Conservation (phyloP, 768 basidiomycete genomes). For the Lentinus brumalis region DNA sequence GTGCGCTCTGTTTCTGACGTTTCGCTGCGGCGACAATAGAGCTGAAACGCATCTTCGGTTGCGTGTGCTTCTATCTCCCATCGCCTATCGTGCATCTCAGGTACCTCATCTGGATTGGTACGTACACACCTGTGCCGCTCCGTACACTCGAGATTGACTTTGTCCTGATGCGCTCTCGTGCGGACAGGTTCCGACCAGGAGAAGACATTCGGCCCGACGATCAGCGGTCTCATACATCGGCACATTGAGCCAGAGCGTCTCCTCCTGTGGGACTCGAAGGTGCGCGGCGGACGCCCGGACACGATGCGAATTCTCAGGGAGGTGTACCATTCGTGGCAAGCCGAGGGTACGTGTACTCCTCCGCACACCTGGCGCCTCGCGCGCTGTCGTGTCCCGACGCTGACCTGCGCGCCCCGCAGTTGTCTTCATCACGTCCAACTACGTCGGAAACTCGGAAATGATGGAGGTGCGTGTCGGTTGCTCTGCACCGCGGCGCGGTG, state of each 20-base stretch:
- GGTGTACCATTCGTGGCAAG: conserved; percentile 66
- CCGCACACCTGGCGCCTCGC: not conserved
- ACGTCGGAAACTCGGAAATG: conserved; percentile 74
- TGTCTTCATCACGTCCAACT: conserved; percentile 86
- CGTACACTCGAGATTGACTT: conserved; percentile 19
- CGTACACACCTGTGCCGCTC: conserved; percentile 30
- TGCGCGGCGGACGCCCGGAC: conserved; percentile 73
- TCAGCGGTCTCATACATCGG: conserved; percentile 69
- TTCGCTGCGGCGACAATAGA: not conserved
- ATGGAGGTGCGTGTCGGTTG: conserved; percentile 66
- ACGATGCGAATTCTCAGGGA: conserved; percentile 77
- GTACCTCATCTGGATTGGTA: conserved; percentile 78
- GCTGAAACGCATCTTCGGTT: conserved; percentile 6
- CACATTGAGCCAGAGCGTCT: conserved; percentile 75
- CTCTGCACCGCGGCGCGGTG: not conserved
- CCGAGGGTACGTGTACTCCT: conserved; percentile 51
- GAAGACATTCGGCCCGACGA: conserved; percentile 82
- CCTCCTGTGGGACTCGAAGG: conserved; percentile 77
- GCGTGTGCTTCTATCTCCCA: not conserved
- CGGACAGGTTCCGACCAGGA: conserved; percentile 72
- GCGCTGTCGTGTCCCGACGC: not conserved
- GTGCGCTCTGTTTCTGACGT: conserved; percentile 20
- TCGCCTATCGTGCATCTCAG: conserved; percentile 34
- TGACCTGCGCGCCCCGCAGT: conserved; percentile 32
- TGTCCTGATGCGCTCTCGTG: conserved; percentile 9